phyloP scores from a whole-genome alignment of 2,329 filamentous ascomycete genomes.

The Remersonia thermophila region DNA sequence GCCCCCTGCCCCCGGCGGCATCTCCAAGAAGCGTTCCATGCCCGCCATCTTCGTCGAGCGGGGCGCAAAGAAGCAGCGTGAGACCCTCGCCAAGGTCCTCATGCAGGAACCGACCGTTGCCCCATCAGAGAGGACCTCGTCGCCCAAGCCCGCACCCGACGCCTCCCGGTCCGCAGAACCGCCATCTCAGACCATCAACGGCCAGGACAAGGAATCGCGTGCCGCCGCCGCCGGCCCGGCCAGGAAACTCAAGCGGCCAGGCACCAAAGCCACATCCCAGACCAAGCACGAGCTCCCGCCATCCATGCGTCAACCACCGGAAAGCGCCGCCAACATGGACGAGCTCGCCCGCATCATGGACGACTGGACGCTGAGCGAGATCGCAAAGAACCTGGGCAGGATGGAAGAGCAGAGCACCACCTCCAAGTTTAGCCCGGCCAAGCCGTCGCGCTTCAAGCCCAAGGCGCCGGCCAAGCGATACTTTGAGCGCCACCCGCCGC shows the following conservation, averaged over 20 bases:
- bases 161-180: no score
- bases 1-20: slow-evolving; percentile 5
- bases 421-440: slow-evolving; percentile 13
- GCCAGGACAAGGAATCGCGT: not conserved
- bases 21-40: slow-evolving; percentile 15
- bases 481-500: slow-evolving; percentile 41
- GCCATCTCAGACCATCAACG: no score
- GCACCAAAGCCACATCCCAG: slow-evolving; percentile 1
- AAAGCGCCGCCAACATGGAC: slow-evolving; percentile 32
- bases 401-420: slow-evolving; percentile 29
- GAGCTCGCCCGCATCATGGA: slow-evolving; percentile 44
- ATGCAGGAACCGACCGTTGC: slow-evolving; percentile 2
- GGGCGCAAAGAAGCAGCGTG: slow-evolving; percentile 14
- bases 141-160: not conserved
- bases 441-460: slow-evolving; percentile 37
- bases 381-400: slow-evolving; percentile 38
- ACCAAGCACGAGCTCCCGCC: slow-evolving; percentile 10
- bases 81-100: slow-evolving; percentile 4
- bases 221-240: slow-evolving; percentile 1
- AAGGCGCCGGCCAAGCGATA: slow-evolving; percentile 44
- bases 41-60: slow-evolving; percentile 18
- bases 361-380: slow-evolving; percentile 45
- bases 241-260: slow-evolving; percentile 11
- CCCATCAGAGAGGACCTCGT: not conserved
- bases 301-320: slow-evolving; percentile 9